Base-by-base conservation (phyloP, 345 rosid genomes). In the Citrus trifoliata region DNA sequence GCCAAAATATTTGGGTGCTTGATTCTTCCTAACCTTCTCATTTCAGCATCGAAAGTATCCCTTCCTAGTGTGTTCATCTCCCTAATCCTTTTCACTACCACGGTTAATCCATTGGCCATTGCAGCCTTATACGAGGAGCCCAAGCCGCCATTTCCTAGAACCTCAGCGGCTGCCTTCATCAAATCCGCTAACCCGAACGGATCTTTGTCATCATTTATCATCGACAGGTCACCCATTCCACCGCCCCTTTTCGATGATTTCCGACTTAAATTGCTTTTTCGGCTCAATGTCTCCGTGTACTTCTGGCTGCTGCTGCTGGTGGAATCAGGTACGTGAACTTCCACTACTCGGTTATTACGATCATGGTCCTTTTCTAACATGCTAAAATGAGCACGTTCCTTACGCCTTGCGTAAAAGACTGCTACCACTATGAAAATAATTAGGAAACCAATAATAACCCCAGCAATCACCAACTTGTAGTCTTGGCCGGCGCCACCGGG, bases 141-240 rank as follows among this genome's bases (percentile, higher is more conserved):
- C 69, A 95, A 76, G 14, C 95, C 88, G 35, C 99, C 96, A 56
- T 89, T 95, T 28, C 98, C 99, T 3, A 95, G 80, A 71, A 92
- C 96, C 82, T 93, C 97, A 0, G 99, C 99, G 1, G 96, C 90
- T 1, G 99, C 97, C 80, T 89, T 93, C 98, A 95, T 95, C 78
- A 95, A 81, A 86, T 95, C 98, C 0, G 89, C 83, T 82, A 93
- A 81, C 67, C 92, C 92, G 18, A 95, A 93, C 0, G 83, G 61
- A 30, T 91, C 95, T 80, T 83, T 95, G 5, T 93, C 97, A 13
- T 68, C 85, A 37, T 91, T 91, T 51, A 95, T 83, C 89, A 95
- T 88, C 21, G 85, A 80, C 76, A 95, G 35, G 46, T 89, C 90
- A 25, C 82, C 87, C 70, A 78, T 48, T 6, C 80, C 85, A 7